These are phyloP conservation scores for Physcomitrellopsis africana DNA, from an alignment of 225 moss, liverwort and hornwort species.

Conservation along the genomic window DNA sequence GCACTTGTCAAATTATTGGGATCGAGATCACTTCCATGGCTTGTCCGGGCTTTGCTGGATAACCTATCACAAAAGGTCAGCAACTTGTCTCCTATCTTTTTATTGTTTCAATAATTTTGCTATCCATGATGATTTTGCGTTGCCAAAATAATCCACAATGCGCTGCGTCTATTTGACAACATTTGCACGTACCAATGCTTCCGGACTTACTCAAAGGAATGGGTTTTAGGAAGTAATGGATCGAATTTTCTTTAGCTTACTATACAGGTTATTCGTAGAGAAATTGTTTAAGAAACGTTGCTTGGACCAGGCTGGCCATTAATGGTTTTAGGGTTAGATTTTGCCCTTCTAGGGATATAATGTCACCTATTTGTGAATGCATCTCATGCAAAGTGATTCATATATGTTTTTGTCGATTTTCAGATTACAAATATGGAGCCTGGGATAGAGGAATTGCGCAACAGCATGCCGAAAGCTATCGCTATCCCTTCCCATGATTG, in stretches of 20 bases:
- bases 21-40: slow-evolving; percentile 94
- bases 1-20: slow-evolving; percentile 91
- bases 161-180: neutral
- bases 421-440: slow-evolving; percentile 81
- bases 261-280: slow-evolving; percentile 13
- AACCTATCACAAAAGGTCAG: slow-evolving; percentile 89
- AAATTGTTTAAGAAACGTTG: slow-evolving; percentile 22
- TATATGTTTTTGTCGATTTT: slow-evolving; percentile 24
- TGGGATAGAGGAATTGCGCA: slow-evolving; percentile 79
- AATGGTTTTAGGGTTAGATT: slow-evolving; percentile 8
- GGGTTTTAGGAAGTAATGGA: neutral
- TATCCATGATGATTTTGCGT: slow-evolving; percentile 5
- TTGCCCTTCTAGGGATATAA: neutral
- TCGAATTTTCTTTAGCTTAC: neutral
- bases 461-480: slow-evolving; percentile 81
- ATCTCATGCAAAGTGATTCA: slow-evolving; percentile 1
- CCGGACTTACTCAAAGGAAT: neutral
- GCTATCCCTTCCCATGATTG: slow-evolving; percentile 93
- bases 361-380: slow-evolving; percentile 10
- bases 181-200: neutral
- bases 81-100: neutral
- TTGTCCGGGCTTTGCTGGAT: slow-evolving; percentile 93
- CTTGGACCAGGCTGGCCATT: neutral
- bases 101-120: slow-evolving; percentile 1
- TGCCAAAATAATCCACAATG: neutral